Conservation (phyloP, 257 asterid species). For the Solanum tacnaense region DNA sequence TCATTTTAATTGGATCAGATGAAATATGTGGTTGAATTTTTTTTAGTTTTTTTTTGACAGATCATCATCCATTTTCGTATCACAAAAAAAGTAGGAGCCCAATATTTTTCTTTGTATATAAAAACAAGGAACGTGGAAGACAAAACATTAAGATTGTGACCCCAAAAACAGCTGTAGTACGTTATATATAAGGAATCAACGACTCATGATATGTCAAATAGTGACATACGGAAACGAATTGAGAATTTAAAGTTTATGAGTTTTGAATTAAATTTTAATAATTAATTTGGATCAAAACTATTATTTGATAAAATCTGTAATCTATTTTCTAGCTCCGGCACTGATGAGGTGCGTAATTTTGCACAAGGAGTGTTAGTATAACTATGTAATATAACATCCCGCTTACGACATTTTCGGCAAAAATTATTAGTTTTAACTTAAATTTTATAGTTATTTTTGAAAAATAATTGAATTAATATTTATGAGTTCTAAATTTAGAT, state of each 20-base stretch:
- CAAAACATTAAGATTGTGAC: not conserved
- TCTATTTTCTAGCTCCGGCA: not conserved
- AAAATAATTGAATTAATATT: not conserved
- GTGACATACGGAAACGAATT: not conserved
- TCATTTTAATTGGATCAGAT: not conserved
- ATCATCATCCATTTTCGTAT: not conserved
- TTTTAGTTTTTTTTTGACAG: not conserved
- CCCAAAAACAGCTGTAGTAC: not conserved
- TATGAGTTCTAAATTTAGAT: not conserved
- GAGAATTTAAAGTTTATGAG: not conserved
- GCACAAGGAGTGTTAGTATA: not conserved
- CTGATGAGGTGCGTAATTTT: not conserved
- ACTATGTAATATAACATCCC: not conserved
- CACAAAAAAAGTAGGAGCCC: not conserved
- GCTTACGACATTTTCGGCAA: not conserved
- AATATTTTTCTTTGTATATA: not conserved
- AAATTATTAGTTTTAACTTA: no score
- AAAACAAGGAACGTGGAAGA: not conserved
- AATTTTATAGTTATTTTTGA: not conserved
- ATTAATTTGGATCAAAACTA: no score
- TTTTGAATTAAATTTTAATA: not conserved
- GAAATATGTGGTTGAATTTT: not conserved
- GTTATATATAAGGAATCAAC: not conserved
- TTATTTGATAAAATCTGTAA: not conserved
- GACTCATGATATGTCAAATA: not conserved